Percentiles rank a stretch among this genome's conserved stretches.
Evolutionary conservation across 139 green algal species (phyloP).

Genomic region (Chlamydomonas sp.): DNA sequence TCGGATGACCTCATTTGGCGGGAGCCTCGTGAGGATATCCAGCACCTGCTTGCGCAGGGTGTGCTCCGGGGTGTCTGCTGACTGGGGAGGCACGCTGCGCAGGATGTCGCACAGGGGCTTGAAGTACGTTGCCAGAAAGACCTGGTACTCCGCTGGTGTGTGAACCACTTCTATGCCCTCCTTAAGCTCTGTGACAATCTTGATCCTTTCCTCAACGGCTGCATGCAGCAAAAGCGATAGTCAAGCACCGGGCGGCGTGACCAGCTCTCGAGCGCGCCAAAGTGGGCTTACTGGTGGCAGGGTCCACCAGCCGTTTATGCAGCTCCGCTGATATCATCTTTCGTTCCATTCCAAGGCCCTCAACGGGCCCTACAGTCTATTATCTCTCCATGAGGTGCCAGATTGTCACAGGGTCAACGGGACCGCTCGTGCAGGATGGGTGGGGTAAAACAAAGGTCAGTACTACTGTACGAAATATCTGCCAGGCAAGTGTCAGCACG

Average conservation of each 20-base stretch:
- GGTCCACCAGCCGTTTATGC: constrained; percentile 20
- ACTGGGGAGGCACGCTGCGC: constrained; percentile 50
- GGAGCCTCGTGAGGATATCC: constrained; percentile 81
- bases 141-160: constrained; percentile 60
- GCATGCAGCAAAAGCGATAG: constrained; percentile 7
- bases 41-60: constrained; percentile 77
- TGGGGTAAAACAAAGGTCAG: no score
- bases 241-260: constrained; percentile 12
- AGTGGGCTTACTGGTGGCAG: neutral
- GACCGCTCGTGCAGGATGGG: no score
- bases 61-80: constrained; percentile 61
- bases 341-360: neutral
- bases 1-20: constrained; percentile 74
- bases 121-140: constrained; percentile 72
- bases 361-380: neutral
- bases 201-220: constrained; percentile 60
- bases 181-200: constrained; percentile 65
- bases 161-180: constrained; percentile 77
- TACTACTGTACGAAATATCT: no score
- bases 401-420: no score
- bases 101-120: constrained; percentile 72
- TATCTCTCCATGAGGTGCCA: no score
- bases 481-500: no score
- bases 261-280: neutral
- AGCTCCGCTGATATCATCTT: constrained; percentile 8